Conservation (phyloP, 169 alveolate species). For the Plasmodium billcollinsi region DNA sequence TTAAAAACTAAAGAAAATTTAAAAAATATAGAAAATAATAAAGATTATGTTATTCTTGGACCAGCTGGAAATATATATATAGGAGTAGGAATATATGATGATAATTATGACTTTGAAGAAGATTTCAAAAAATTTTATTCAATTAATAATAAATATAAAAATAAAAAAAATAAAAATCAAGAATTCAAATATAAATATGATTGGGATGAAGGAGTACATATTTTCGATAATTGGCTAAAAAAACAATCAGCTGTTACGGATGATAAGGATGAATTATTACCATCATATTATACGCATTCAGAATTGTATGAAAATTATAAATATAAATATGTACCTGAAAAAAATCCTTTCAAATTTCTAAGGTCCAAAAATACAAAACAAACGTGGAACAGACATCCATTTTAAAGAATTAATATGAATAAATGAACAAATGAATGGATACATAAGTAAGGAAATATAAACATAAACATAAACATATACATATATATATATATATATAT, state of each 20-base stretch:
- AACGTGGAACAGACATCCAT: conserved; percentile 83
- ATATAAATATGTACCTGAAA: conserved; percentile 87
- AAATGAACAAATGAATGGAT: neutral
- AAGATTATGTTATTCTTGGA: conserved; percentile 88
- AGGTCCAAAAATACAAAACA: conserved; percentile 69
- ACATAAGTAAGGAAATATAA: neutral
- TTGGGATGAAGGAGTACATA: conserved; percentile 91
- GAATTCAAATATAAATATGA: conserved; percentile 81
- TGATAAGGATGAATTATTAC: conserved; percentile 76
- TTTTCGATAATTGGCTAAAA: conserved; percentile 88
- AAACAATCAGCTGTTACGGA: conserved; percentile 89
- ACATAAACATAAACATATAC: too few species aligned
- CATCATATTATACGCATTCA: conserved; percentile 84
- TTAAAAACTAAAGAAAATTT: conserved; percentile 67
- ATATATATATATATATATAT: too few species aligned
- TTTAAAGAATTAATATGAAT: conserved; percentile 5
- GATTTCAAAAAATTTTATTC: conserved; percentile 71
- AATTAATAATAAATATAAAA: conserved; percentile 74
- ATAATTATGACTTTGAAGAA: conserved; percentile 66
- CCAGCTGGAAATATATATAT: conserved; percentile 90
- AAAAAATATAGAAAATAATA: conserved; percentile 78
- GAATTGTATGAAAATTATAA: conserved; percentile 88
- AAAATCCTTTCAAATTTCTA: conserved; percentile 86
- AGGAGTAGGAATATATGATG: conserved; percentile 89
- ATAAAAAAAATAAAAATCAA: conserved; percentile 24